These are phyloP conservation scores for Corinectria fuckeliana DNA, from an alignment of 2,329 filamentous ascomycete genomes.

Conservation along the genomic window DNA sequence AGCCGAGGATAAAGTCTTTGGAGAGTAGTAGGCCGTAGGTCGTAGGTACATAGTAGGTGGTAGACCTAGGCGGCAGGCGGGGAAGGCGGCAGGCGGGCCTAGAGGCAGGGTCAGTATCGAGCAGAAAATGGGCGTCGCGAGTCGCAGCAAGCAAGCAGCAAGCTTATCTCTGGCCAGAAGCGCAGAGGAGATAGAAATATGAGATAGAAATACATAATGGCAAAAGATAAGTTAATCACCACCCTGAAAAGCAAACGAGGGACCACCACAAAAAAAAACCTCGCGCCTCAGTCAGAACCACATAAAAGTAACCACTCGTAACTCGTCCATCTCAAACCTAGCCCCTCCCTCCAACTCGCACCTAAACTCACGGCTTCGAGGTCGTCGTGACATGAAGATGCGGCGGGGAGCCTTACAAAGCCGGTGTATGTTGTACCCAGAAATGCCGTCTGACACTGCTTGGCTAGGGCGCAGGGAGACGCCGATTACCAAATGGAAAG, in stretches of 20 bases:
- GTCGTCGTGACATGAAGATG: conserved; percentile 3
- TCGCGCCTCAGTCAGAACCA: conserved; percentile 24
- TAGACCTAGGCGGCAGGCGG: background rate
- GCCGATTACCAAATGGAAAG: conserved; percentile 43
- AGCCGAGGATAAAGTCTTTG: background rate
- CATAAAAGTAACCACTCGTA: conserved; percentile 9
- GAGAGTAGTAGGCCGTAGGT: background rate
- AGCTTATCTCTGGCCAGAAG: conserved; percentile 41
- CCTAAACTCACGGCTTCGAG: background rate
- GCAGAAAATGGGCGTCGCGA: conserved; percentile 21
- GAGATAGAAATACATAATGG: conserved; percentile 51
- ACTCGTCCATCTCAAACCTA: conserved; percentile 1
- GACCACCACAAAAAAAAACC: conserved; percentile 26
- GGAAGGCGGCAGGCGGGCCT: background rate
- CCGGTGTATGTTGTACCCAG: conserved; percentile 24
- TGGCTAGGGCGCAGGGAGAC: conserved; percentile 32
- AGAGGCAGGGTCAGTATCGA: conserved; percentile 7
- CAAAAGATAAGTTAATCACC: conserved; percentile 42
- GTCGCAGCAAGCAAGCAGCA: conserved; percentile 12
- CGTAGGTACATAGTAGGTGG: too few species aligned
- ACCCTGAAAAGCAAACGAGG: conserved; percentile 28
- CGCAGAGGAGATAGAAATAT: conserved; percentile 47
- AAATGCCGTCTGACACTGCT: background rate
- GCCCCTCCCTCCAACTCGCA: background rate
- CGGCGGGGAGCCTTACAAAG: background rate